These are phyloP conservation scores for Ceratobasidium papillatum DNA, from an alignment of 1,284 basidiomycete genomes.

Conservation along the genomic window DNA sequence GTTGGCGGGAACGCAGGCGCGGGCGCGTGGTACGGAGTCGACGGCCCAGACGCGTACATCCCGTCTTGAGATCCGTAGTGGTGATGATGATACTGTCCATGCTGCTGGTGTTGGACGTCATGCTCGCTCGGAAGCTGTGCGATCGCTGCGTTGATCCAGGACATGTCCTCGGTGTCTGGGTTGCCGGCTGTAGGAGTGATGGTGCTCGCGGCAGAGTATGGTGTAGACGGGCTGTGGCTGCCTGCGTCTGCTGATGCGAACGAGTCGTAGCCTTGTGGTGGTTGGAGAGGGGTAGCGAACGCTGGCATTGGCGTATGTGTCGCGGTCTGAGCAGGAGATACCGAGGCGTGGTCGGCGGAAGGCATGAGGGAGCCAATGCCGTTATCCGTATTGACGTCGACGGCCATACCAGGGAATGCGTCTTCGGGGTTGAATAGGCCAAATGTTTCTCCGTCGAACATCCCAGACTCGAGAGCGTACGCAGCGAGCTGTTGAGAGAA, in stretches of 20 bases:
- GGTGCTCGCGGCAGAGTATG: slow-evolving; percentile 25
- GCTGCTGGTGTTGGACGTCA: slow-evolving; percentile 9
- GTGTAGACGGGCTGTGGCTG: slow-evolving; percentile 6
- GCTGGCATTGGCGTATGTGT: slow-evolving; percentile 16
- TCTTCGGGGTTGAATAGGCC: slow-evolving; percentile 30
- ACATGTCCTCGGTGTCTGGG: slow-evolving; percentile 33
- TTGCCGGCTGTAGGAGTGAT: slow-evolving; percentile 13
- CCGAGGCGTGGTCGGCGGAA: not conserved
- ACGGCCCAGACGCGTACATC: slow-evolving; percentile 6
- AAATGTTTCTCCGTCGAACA: slow-evolving; percentile 26
- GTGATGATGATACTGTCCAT: not conserved
- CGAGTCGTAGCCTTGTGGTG: slow-evolving; percentile 1
- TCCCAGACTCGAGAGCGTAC: slow-evolving; percentile 30
- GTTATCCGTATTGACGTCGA: slow-evolving; percentile 16
- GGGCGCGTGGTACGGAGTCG: not conserved
- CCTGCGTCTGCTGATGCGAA: slow-evolving; percentile 10
- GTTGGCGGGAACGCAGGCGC: not conserved
- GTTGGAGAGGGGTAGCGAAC: slow-evolving; percentile 16
- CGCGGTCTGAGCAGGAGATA: slow-evolving; percentile 8
- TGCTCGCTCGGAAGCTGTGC: slow-evolving; percentile 38
- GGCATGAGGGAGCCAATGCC: slow-evolving; percentile 8
- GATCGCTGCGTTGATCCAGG: slow-evolving; percentile 35
- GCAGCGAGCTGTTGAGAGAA: slow-evolving; percentile 32
- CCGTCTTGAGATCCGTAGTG: slow-evolving; percentile 17
- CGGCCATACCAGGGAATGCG: slow-evolving; percentile 22